Conservation (phyloP, 768 basidiomycete genomes). For the Lactifluus pinguis region DNA sequence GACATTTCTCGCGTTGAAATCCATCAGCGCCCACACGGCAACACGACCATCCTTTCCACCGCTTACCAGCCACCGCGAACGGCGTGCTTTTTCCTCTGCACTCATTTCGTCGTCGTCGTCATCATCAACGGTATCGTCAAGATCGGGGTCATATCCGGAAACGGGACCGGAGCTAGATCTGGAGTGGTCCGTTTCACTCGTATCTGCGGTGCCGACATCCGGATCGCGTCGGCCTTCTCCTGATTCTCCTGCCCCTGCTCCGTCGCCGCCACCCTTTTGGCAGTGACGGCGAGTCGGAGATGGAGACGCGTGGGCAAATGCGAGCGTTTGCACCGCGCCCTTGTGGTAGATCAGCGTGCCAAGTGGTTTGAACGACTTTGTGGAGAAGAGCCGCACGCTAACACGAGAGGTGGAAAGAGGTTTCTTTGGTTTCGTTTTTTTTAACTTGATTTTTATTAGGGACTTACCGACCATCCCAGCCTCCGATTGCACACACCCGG, state of each 20-base stretch:
- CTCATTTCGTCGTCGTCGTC: constrained; percentile 11
- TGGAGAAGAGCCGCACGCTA: constrained; percentile 78
- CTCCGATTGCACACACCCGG: constrained; percentile 76
- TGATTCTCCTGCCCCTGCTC: neutral
- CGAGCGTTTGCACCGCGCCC: constrained; percentile 59
- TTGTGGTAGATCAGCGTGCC: constrained; percentile 83
- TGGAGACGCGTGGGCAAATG: constrained; percentile 43
- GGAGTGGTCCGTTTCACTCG: neutral
- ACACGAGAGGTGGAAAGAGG: too few relatives aligned
- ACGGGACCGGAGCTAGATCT: neutral
- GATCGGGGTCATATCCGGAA: too few relatives aligned
- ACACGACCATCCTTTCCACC: constrained; percentile 18
- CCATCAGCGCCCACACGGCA: constrained; percentile 17
- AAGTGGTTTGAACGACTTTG: constrained; percentile 69
- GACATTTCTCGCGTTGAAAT: neutral
- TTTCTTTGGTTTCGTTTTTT: neutral
- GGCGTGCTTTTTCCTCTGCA: constrained; percentile 11
- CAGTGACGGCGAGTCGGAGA: neutral
- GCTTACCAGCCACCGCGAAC: constrained; percentile 18
- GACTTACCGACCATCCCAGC: constrained; percentile 89
- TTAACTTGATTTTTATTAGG: neutral
- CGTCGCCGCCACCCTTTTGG: neutral
- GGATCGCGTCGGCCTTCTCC: neutral
- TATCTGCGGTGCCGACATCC: neutral
- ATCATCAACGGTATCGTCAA: neutral